phyloP scores from a whole-genome alignment of 1,284 basidiomycete genomes.

The Ustilago shanxiensis region DNA sequence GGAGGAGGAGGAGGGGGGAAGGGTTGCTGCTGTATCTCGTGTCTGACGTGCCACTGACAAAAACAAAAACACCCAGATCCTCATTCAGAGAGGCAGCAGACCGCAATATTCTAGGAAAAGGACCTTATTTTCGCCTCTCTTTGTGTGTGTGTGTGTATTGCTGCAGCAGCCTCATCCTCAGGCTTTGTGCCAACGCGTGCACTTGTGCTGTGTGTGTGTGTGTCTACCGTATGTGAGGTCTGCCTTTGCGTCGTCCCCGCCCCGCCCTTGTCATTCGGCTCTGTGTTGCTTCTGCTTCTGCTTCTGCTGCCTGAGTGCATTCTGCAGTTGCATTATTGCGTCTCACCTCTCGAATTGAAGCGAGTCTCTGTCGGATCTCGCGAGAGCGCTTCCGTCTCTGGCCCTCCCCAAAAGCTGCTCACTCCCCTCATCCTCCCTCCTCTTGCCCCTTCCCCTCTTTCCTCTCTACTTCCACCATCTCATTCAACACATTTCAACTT shows the following conservation, averaged over 20 bases:
- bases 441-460: constrained; percentile 23
- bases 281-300: neutral
- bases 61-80: neutral
- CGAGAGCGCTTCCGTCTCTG: neutral
- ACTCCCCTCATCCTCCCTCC: constrained; percentile 9
- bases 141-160: no score
- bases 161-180: constrained; percentile 1
- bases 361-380: neutral
- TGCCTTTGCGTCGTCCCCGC: no score
- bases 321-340: neutral
- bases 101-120: constrained; percentile 1
- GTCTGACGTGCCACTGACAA: neutral
- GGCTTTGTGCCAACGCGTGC: constrained; percentile 6
- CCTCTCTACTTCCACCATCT: constrained; percentile 48
- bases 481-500: constrained; percentile 4
- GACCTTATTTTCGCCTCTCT: constrained; percentile 8
- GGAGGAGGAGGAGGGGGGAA: neutral
- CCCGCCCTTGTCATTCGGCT: constrained; percentile 3
- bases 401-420: constrained; percentile 22
- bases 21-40: neutral
- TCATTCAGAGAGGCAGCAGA: constrained; percentile 15
- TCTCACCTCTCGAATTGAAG: constrained; percentile 1
- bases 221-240: no score
- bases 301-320: constrained; percentile 4
- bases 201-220: neutral